Evolutionary conservation across 176 grass and related monocot species (phyloP), one percentile per base, ranked within the genome.

Genomic region (Poa pratensis): DNA sequence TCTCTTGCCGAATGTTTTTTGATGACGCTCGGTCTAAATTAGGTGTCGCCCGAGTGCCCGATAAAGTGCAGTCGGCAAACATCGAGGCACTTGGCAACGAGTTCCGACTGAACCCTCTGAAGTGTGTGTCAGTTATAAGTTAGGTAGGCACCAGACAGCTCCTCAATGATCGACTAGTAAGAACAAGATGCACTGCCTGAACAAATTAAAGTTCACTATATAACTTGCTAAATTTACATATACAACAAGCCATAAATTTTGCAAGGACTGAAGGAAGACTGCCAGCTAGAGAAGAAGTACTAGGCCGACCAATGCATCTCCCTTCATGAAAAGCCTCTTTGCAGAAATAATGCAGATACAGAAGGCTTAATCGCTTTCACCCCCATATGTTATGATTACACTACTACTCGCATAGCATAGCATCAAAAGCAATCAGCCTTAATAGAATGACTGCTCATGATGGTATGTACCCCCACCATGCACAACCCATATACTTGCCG

Each of bases 371-470:
- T 80, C 63, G 59, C 80, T 74, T 73, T 80, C 53, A 50, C 23
- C 77, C 82, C 69, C 26, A 74, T 80, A 37, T 46, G 59, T 66
- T 76, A 74, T 80, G 49, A 66, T 69, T 59, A 69, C 27, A 75
- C 84, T 87, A 61, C 40, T 78, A 74, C 71, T 74, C 71, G 45
- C 71, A 74, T 74, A 32, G 80, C 92, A 97, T 97, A 97, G 86
- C 92, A 94, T 90, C 95, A 94, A 93, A 89, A 95, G 92, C 92
- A 90, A 93, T 94, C 95, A 95, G 81, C 78, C 95, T 95, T 60
- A 60, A 48, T 50, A 87, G 96, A 95, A 85, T 98, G 96, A 98
- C 91, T 94, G 96, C 91, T 98, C 93, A 88, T 98, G 96, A 98
- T 98, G 82, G 88, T 98, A 98, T 98, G 95, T 85, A 68, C 3